These are phyloP conservation scores for Hypocreales sp. DNA, from an alignment of 2,329 filamentous ascomycete genomes.

Conservation along the genomic window DNA sequence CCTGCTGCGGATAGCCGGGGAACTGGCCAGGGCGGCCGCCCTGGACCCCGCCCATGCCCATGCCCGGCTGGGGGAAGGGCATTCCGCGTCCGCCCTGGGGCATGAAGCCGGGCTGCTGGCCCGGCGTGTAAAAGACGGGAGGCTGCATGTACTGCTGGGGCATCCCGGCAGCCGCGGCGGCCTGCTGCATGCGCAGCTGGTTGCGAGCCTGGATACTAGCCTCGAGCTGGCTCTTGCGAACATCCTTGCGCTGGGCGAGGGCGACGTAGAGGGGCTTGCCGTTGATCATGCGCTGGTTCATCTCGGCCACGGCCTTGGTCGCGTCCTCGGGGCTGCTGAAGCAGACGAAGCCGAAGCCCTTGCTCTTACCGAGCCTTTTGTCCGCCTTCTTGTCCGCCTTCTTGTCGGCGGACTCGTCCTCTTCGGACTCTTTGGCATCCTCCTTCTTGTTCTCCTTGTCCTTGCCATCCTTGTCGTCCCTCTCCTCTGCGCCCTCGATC, in stretches of 20 bases:
- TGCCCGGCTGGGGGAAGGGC: conserved; percentile 48
- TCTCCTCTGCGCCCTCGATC: conserved; percentile 37
- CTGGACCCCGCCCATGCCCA: conserved; percentile 57
- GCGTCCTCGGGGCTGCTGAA: conserved; percentile 99
- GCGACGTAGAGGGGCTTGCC: conserved; percentile 96
- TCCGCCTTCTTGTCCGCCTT: conserved; percentile 43
- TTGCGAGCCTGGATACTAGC: conserved; percentile 98
- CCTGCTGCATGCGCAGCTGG: conserved; percentile 96
- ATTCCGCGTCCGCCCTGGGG: conserved; percentile 49
- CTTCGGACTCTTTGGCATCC: conserved; percentile 26
- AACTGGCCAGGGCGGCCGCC: conserved; percentile 77
- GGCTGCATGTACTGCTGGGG: conserved; percentile 78
- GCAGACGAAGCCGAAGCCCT: conserved; percentile 99
- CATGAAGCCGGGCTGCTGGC: conserved; percentile 58
- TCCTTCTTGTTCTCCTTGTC: conserved; percentile 36
- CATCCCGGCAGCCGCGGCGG: conserved; percentile 78
- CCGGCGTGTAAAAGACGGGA: conserved; percentile 82
- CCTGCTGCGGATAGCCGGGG: conserved; percentile 72
- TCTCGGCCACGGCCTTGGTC: conserved; percentile 96
- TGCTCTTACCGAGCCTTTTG: conserved; percentile 86
- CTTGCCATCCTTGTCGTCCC: conserved; percentile 35
- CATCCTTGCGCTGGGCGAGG: conserved; percentile 97
- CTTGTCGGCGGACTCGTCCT: conserved; percentile 32
- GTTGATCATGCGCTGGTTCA: conserved; percentile 99
- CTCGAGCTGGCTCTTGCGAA: conserved; percentile 98